These are phyloP conservation scores for Sequoiadendron giganteum DNA, from an alignment of 75 land plant species.

Conservation along the genomic window DNA sequence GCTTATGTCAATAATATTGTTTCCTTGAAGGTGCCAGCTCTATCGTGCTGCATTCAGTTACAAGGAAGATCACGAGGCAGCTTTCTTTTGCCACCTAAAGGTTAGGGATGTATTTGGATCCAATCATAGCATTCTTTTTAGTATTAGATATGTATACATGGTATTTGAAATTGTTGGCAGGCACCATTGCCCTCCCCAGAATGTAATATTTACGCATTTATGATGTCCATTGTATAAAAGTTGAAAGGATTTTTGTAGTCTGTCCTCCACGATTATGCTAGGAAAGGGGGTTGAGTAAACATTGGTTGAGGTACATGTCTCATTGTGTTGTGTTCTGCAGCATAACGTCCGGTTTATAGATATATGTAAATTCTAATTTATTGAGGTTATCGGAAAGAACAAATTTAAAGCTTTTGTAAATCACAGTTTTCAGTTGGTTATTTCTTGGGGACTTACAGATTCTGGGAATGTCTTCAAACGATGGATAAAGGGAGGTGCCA, in stretches of 20 bases:
- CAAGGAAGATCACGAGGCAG: neutral
- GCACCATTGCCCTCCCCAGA: slow-evolving; percentile 7
- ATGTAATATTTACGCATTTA: slow-evolving; percentile 2
- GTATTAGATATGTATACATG: neutral
- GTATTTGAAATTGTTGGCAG: neutral
- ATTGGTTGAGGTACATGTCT: neutral
- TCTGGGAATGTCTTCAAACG: neutral
- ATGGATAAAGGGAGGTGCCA: too few relatives aligned
- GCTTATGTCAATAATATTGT: neutral
- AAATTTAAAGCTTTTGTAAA: neutral
- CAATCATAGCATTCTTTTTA: slow-evolving; percentile 14
- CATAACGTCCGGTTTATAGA: neutral
- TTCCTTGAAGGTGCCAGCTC: neutral
- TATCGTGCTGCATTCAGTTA: neutral
- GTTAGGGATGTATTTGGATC: neutral
- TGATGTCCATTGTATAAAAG: neutral
- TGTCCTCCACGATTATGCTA: neutral
- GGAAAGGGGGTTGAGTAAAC: neutral
- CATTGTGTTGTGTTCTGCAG: neutral
- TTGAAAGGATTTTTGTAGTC: neutral
- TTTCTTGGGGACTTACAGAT: neutral
- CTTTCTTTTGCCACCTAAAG: neutral
- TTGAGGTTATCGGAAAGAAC: neutral
- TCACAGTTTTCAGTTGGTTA: neutral
- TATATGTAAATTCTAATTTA: neutral